Evolutionary conservation across 2,329 filamentous ascomycete genomes (phyloP).

Genomic region (Helotiales sp.): DNA sequence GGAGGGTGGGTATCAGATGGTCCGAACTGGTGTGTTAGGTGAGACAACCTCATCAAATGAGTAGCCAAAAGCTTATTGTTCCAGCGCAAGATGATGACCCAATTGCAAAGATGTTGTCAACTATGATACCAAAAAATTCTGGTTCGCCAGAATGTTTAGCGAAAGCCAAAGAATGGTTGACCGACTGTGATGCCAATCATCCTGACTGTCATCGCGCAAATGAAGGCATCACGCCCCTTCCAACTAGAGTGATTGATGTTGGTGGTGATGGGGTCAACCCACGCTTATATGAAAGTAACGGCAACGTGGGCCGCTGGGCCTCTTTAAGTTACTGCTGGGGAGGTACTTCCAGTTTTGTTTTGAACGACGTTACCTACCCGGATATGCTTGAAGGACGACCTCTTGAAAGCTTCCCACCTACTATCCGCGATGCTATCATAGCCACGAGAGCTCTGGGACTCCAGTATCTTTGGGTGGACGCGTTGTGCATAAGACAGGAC

Average conservation of each 20-base stretch:
- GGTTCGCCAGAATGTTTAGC: not conserved
- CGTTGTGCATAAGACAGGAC: not conserved
- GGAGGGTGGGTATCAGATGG: not conserved
- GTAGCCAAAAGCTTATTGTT: not conserved
- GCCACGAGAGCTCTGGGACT: not conserved
- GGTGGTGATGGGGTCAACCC: not conserved
- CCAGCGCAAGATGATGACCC: not conserved
- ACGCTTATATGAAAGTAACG: not conserved
- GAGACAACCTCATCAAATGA: not conserved
- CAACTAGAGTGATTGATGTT: not conserved
- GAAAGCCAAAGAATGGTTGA: not conserved
- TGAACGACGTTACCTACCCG: not conserved
- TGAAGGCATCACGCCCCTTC: not conserved
- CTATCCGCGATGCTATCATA: conserved; percentile 11
- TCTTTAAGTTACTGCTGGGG: conserved; percentile 16
- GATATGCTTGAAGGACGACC: not conserved
- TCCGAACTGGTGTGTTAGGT: not conserved
- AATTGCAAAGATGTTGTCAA: not conserved
- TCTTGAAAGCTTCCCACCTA: conserved; percentile 6
- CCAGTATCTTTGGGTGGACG: not conserved
- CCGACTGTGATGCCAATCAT: not conserved
- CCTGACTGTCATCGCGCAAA: not conserved
- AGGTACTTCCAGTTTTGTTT: conserved; percentile 3
- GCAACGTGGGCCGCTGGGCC: not conserved
- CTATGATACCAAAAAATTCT: not conserved